Conservation (phyloP, 805 yeast genomes). For the Metschnikowia chrysomelidarum region DNA sequence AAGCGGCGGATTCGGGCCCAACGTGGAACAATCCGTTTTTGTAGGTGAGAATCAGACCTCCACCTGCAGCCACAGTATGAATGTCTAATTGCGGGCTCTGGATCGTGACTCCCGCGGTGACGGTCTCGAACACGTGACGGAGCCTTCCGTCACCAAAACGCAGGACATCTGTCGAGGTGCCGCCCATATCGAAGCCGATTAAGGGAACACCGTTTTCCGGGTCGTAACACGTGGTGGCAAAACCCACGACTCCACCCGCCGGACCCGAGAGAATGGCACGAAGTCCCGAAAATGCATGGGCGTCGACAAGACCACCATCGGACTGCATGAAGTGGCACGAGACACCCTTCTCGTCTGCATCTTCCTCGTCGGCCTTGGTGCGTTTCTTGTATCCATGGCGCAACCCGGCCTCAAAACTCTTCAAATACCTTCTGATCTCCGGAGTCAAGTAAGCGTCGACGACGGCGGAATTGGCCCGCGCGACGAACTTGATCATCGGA, state of each 20-base stretch:
- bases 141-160: slow-evolving; percentile 37
- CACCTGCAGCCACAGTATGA: slow-evolving; percentile 49
- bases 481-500: slow-evolving; percentile 45
- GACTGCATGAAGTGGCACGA: slow-evolving; percentile 89
- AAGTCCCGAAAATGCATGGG: slow-evolving; percentile 79
- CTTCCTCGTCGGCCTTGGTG: too few species aligned
- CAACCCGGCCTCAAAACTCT: slow-evolving; percentile 40
- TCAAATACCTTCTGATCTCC: slow-evolving; percentile 33
- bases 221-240: slow-evolving; percentile 71
- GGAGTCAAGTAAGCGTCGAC: slow-evolving; percentile 46
- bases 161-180: slow-evolving; percentile 47
- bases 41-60: slow-evolving; percentile 34
- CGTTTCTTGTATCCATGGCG: slow-evolving; percentile 34
- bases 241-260: slow-evolving; percentile 97
- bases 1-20: slow-evolving; percentile 21
- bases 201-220: slow-evolving; percentile 51
- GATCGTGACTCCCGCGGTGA: slow-evolving; percentile 42
- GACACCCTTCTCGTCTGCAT: slow-evolving; percentile 39
- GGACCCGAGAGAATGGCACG: slow-evolving; percentile 92
- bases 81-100: slow-evolving; percentile 46
- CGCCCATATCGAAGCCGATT: slow-evolving; percentile 45
- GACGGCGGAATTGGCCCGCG: slow-evolving; percentile 41
- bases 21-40: slow-evolving; percentile 22
- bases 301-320: slow-evolving; percentile 91
- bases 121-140: slow-evolving; percentile 45